Evolutionary conservation across 495 filamentous ascomycete genomes (phyloP), one percentile per base, ranked within the genome.

Genomic region (Lasiosphaeria hispida): DNA sequence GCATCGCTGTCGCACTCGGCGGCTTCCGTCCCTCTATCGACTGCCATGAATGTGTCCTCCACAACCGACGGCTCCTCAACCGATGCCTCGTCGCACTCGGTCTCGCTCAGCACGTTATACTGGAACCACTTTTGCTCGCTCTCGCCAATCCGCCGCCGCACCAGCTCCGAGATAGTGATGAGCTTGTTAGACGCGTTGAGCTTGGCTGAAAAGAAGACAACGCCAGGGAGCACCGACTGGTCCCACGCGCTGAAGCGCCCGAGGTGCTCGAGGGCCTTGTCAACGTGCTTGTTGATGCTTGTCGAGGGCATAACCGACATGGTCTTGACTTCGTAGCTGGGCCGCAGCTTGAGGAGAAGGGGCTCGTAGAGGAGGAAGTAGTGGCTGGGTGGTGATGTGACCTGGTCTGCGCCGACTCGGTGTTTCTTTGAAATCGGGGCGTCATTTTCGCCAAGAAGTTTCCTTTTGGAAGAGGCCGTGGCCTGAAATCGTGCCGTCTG

Each of bases 141-240:
- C 49, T 80, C 73, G n/a, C 57, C 71, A 42, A 90, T 72, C 30
- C 83, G 76, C 17, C 84, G 72, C 61, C 87, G 87, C 10, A 81
- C 74, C 13, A 89, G 83, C 69, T 90, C 87, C 33, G 78, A 76
- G 18, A 89, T 77, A 11, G 80, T 83, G 56, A 88, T 78, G 50
- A 87, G 73, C 66, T 90, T 91, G 60, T 72, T 68, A 7, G 80
- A 75, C 2, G 74, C 75, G 5, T 63, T 52, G 6, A 76, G 75
- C 61, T 81, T 83, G 19, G 85, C 83, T 57, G 77, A 75, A 13
- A 89, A 63, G 10, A 81, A 62, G 2, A 74, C 69, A 10, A 71
- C 65, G 4, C 64, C 69, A 0, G 71, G 71, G 0, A 66, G 57
- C 0, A 72, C 63, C 1, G 56, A 45, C 13, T 60, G 33, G 41